These are phyloP conservation scores for Chlorella sorokiniana DNA, from an alignment of 139 green algal genomes.

Conservation along the genomic window DNA sequence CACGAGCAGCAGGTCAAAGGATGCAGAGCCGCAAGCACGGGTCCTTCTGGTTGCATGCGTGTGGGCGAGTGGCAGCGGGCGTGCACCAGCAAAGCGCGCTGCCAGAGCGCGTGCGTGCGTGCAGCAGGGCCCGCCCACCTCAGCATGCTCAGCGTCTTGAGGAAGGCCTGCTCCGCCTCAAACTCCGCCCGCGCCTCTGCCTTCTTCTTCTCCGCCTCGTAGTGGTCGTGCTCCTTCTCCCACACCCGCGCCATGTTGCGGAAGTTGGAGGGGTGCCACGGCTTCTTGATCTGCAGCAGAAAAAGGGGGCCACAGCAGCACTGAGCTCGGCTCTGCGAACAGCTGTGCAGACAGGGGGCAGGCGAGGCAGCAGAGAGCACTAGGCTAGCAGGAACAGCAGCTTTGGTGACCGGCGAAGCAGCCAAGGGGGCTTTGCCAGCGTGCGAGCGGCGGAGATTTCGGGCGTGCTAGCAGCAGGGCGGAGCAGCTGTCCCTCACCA, in stretches of 20 bases:
- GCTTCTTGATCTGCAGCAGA: slow-evolving; percentile 52
- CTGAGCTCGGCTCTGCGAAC: too few relatives aligned
- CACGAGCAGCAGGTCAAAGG: too few relatives aligned
- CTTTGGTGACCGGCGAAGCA: too few relatives aligned
- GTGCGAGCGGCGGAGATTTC: neutral
- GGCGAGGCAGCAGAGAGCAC: too few relatives aligned
- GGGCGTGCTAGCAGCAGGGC: neutral
- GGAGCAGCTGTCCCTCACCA: neutral
- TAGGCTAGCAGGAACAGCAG: too few relatives aligned
- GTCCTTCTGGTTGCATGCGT: too few relatives aligned
- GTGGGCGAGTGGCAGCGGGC: too few relatives aligned
- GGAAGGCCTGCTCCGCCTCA: slow-evolving; percentile 73
- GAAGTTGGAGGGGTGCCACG: slow-evolving; percentile 88
- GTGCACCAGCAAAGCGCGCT: too few relatives aligned
- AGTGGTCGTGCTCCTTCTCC: slow-evolving; percentile 73
- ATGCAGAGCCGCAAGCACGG: too few relatives aligned
- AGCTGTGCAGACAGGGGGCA: slow-evolving; percentile 64
- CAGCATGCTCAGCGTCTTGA: slow-evolving; percentile 68
- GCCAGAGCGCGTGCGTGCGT: neutral
- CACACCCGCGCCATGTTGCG: slow-evolving; percentile 75
- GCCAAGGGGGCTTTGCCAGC: too few relatives aligned
- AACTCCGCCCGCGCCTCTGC: slow-evolving; percentile 67
- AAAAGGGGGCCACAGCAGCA: too few relatives aligned
- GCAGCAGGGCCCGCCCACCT: neutral
- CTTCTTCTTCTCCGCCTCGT: slow-evolving; percentile 50